phyloP scores from a whole-genome alignment of 148 eudicot species.

The Beta vulgaris region DNA sequence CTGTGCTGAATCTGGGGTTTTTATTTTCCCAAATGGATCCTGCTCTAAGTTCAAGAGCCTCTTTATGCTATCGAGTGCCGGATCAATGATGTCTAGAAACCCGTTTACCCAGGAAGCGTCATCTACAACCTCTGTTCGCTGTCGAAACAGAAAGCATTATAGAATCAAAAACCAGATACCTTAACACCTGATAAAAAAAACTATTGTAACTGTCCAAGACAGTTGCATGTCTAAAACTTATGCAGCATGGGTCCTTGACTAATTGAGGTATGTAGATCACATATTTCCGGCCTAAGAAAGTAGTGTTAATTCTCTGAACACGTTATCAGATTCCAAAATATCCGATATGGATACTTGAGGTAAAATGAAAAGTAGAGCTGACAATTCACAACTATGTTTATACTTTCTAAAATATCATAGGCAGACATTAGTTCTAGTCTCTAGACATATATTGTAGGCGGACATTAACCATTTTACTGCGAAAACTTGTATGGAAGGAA shows the following conservation, averaged over 20 bases:
- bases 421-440: too few species aligned
- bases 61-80: conserved; percentile 83
- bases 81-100: conserved; percentile 82
- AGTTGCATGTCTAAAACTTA: background rate
- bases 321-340: background rate
- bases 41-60: conserved; percentile 62
- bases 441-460: too few species aligned
- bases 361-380: too few species aligned
- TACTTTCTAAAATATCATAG: too few species aligned
- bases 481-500: too few species aligned
- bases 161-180: background rate
- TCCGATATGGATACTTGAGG: background rate
- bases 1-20: conserved; percentile 28
- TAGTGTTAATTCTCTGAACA: too few species aligned
- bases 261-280: too few species aligned
- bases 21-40: conserved; percentile 35
- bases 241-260: too few species aligned
- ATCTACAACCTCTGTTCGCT: conserved; percentile 92
- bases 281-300: too few species aligned
- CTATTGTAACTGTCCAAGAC: too few species aligned
- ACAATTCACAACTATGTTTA: too few species aligned
- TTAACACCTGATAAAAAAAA: background rate
- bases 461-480: too few species aligned
- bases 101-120: conserved; percentile 93
- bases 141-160: conserved; percentile 8